Evolutionary conservation across 768 basidiomycete species (phyloP), one percentile per base, ranked within the genome.

Genomic region (Neoboletus brunneissimus): DNA sequence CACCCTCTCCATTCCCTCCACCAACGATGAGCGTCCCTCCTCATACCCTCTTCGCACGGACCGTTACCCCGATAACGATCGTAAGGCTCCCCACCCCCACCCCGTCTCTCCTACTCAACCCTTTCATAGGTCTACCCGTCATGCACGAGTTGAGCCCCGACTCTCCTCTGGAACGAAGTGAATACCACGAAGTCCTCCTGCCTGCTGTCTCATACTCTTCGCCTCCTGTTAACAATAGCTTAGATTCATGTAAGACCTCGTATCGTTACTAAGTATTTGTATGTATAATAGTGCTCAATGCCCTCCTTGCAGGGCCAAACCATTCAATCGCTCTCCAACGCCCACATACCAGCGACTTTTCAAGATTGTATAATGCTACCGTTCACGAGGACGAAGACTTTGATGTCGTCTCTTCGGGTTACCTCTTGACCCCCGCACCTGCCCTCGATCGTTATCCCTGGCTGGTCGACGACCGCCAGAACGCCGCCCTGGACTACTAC

Each of bases 241-340:
- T 85, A 84, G 82, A 80, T 72, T 65, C 81, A 81, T 85, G 86
- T 87, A 87, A 87, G 86, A 81, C 73, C 66, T 74, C 81, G 85
- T 86, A 86, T 80, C 80, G 77, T 66, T 84, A 83, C 79, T 84
- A 77, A 84, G 79, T 80, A 75, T 77, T 79, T 83, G 73, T 76
- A 81, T 82, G 82, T 85, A 84, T 79, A 67, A 70, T 73, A 80
- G 77, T 81, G 76, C 83, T 86, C 82, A 86, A 85, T 76, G 75
- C 73, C 78, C 77, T 78, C 73, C 70, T 76, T 79, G 70, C 78
- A 82, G 81, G 80, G 81, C 63, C 57, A 58, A 65, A 62, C 64
- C 59, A 64, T 66, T 45, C 63, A 16, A 16, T 54, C 61, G 55
- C 40, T 32, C 70, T 60, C 48, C 70, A 61, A 63, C 71, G 64